These are phyloP conservation scores for Eucalyptus leucophloia DNA, from an alignment of 345 rosid genomes.

Conservation along the genomic window DNA sequence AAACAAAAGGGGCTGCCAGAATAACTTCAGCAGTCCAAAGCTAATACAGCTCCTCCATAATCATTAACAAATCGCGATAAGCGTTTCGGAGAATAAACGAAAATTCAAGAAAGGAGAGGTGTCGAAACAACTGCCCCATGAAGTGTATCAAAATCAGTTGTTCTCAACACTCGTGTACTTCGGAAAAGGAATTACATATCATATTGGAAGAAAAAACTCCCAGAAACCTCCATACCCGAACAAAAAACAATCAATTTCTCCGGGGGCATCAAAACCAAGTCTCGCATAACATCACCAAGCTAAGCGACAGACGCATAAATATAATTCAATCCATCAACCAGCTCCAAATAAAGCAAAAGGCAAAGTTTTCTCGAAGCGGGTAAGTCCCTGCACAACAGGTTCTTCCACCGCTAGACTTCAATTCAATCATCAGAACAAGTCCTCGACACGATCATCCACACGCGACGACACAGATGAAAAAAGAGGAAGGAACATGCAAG, in stretches of 20 bases:
- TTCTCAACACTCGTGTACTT: not conserved
- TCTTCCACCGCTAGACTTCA: not conserved
- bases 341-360: not conserved
- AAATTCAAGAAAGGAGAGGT: not conserved
- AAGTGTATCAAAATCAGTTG: not conserved
- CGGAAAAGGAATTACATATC: not conserved
- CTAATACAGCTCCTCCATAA: not conserved
- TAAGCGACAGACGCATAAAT: not conserved
- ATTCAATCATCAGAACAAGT: not conserved
- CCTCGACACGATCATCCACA: not conserved
- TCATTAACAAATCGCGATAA: not conserved
- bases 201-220: not conserved
- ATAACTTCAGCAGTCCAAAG: not conserved
- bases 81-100: not conserved
- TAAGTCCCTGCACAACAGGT: not conserved
- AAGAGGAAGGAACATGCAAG: not conserved
- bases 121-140: not conserved
- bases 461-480: not conserved
- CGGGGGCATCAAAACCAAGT: not conserved
- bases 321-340: not conserved
- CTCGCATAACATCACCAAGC: not conserved
- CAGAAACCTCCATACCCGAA: not conserved
- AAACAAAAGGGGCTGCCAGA: not conserved
- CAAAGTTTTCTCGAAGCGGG: not conserved
- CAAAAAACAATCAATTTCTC: not conserved